A percentile compares a stretch with the other conserved stretches of the same genome.
phyloP scores from a whole-genome alignment of 306 rosid species.

The Rosa rugosa region DNA sequence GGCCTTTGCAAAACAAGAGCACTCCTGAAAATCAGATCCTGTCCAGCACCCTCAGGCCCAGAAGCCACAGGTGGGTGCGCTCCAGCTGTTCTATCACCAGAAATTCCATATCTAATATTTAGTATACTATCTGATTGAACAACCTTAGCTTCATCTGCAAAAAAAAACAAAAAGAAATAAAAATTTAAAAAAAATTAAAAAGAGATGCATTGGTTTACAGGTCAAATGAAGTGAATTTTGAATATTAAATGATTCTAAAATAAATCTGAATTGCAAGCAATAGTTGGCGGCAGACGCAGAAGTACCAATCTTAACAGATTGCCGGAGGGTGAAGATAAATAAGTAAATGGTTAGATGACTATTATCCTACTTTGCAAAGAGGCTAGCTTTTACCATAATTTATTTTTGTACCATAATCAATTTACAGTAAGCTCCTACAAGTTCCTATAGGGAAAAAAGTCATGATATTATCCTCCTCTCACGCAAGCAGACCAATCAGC shows the following conservation, averaged over 20 bases:
- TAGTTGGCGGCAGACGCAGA: not conserved
- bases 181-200: not conserved
- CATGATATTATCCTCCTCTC: not conserved
- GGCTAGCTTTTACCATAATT: not conserved
- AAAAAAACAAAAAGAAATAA: not conserved
- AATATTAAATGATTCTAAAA: not conserved
- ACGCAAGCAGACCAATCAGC: not conserved
- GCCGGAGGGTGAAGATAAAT: not conserved
- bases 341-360: not conserved
- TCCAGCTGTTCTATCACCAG: constrained; percentile 77
- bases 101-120: constrained; percentile 78
- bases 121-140: constrained; percentile 65
- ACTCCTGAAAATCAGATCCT: constrained; percentile 78
- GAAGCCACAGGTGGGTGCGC: constrained; percentile 78
- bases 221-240: not conserved
- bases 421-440: not conserved
- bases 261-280: not conserved
- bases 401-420: not conserved
- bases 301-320: not conserved
- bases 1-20: constrained; percentile 87
- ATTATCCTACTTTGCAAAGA: not conserved
- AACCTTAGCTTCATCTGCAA: constrained; percentile 50
- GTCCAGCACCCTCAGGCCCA: constrained; percentile 44
- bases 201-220: not conserved
- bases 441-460: not conserved